phyloP scores from a whole-genome alignment of 2,329 filamentous ascomycete species.

The Cadophora gregata region DNA sequence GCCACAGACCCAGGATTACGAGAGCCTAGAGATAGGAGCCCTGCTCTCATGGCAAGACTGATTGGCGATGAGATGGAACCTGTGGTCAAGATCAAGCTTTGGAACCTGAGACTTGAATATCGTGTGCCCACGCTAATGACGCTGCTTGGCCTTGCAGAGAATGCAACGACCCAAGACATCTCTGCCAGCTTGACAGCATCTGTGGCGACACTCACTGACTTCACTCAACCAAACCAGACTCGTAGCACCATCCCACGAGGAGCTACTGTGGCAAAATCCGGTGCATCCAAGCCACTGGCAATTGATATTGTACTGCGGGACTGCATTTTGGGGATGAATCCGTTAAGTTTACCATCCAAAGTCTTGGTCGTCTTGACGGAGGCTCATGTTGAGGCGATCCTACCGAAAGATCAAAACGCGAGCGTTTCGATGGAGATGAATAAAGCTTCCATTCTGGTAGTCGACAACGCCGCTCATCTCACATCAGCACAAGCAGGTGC shows the following conservation, averaged over 20 bases:
- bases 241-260: slow-evolving; percentile 23
- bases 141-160: slow-evolving; percentile 71
- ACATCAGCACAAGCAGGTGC: slow-evolving; percentile 21
- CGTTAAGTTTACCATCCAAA: slow-evolving; percentile 76
- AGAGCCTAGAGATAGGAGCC: slow-evolving; percentile 48
- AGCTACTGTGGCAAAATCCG: slow-evolving; percentile 5
- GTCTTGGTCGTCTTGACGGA: slow-evolving; percentile 80
- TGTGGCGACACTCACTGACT: slow-evolving; percentile 75
- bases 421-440: slow-evolving; percentile 71
- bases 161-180: slow-evolving; percentile 73
- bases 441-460: slow-evolving; percentile 82
- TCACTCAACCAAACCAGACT: slow-evolving; percentile 55
- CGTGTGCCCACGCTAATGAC: slow-evolving; percentile 84
- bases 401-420: slow-evolving; percentile 70
- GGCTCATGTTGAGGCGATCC: slow-evolving; percentile 69
- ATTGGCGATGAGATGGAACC: slow-evolving; percentile 96
- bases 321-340: slow-evolving; percentile 85
- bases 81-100: slow-evolving; percentile 84
- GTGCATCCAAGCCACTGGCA: slow-evolving; percentile 61
- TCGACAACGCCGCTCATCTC: slow-evolving; percentile 71
- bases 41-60: slow-evolving; percentile 85
- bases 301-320: slow-evolving; percentile 80
- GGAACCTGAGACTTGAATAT: slow-evolving; percentile 87
- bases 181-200: slow-evolving; percentile 79
- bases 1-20: slow-evolving; percentile 41